phyloP scores from a whole-genome alignment of 176 grass and related monocot genomes.

The Poa pratensis region DNA sequence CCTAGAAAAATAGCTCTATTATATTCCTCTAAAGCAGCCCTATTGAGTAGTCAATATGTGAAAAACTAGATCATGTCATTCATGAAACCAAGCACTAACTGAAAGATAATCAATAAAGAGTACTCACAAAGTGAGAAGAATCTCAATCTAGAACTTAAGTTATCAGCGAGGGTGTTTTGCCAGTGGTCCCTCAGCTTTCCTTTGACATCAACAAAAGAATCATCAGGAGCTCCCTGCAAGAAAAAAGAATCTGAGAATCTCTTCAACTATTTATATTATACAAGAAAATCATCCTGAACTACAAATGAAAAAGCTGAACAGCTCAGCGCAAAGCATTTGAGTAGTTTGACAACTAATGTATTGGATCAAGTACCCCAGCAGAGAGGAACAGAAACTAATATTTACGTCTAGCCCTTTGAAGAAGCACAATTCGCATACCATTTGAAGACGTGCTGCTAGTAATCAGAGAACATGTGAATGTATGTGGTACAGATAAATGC shows the following conservation, averaged over 20 bases:
- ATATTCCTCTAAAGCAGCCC: background rate
- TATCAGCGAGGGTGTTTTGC: conserved; percentile 43
- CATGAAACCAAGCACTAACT: background rate
- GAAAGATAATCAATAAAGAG: conserved; percentile 7
- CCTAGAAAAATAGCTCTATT: background rate
- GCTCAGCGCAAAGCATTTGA: conserved; percentile 2
- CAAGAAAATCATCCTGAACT: background rate
- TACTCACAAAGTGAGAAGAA: conserved; percentile 80
- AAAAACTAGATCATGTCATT: conserved; percentile 3
- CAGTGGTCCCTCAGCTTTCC: conserved; percentile 67
- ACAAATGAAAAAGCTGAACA: conserved; percentile 17
- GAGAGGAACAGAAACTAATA: background rate
- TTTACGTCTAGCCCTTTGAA: background rate
- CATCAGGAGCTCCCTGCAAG: conserved; percentile 46
- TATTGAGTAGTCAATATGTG: background rate
- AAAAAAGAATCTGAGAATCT: conserved; percentile 14
- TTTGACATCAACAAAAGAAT: conserved; percentile 52
- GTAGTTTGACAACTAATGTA: conserved; percentile 1
- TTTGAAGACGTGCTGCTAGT: background rate
- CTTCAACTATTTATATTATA: conserved; percentile 7
- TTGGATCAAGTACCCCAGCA: background rate
- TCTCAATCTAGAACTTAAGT: conserved; percentile 55
- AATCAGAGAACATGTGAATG: conserved; percentile 9
- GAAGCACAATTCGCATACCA: background rate
- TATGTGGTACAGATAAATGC: conserved; percentile 6